A percentile compares a stretch with the other conserved stretches of the same genome.
These are phyloP conservation scores for Hamamelis virginiana DNA, from an alignment of 164 flowering plant species.

Conservation along the genomic window DNA sequence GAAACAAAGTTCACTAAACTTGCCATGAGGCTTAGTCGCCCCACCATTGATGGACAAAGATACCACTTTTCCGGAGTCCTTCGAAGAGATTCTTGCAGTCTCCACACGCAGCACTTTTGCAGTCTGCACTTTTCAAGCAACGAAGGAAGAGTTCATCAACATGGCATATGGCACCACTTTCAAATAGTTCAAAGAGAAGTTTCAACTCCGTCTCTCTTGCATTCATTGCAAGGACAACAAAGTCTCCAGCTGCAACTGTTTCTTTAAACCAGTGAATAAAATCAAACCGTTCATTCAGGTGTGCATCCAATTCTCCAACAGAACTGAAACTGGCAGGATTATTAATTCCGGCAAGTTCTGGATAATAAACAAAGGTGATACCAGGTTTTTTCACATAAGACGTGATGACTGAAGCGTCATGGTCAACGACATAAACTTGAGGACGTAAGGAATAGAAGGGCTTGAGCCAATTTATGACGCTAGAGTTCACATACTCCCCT, in stretches of 20 bases:
- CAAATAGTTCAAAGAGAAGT: slow-evolving; percentile 54
- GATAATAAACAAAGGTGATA: slow-evolving; percentile 73
- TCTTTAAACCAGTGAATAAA: slow-evolving; percentile 70
- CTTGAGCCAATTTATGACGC: slow-evolving; percentile 40
- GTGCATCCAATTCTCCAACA: slow-evolving; percentile 31
- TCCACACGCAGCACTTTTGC: slow-evolving; percentile 20
- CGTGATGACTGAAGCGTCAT: slow-evolving; percentile 54
- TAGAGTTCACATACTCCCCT: slow-evolving; percentile 41
- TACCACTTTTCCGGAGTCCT: slow-evolving; percentile 59
- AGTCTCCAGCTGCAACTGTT: slow-evolving; percentile 56
- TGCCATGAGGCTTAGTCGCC: slow-evolving; percentile 22
- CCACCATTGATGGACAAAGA: slow-evolving; percentile 77
- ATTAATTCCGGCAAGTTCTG: slow-evolving; percentile 48
- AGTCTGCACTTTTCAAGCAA: slow-evolving; percentile 40
- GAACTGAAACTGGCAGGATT: slow-evolving; percentile 5
- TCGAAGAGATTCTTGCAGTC: slow-evolving; percentile 52
- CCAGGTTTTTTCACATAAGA: slow-evolving; percentile 71
- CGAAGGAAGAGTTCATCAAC: slow-evolving; percentile 85
- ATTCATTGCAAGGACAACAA: slow-evolving; percentile 77
- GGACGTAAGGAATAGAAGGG: slow-evolving; percentile 47
- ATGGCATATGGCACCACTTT: slow-evolving; percentile 71
- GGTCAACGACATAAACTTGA: slow-evolving; percentile 59
- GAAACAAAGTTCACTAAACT: slow-evolving; percentile 4
- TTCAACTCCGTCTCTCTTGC: slow-evolving; percentile 50
- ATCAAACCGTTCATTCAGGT: slow-evolving; percentile 56